Evolutionary conservation across 2,329 filamentous ascomycete genomes (phyloP), one percentile per base, ranked within the genome.

Genomic region (Fusarium tanahbumbuense): DNA sequence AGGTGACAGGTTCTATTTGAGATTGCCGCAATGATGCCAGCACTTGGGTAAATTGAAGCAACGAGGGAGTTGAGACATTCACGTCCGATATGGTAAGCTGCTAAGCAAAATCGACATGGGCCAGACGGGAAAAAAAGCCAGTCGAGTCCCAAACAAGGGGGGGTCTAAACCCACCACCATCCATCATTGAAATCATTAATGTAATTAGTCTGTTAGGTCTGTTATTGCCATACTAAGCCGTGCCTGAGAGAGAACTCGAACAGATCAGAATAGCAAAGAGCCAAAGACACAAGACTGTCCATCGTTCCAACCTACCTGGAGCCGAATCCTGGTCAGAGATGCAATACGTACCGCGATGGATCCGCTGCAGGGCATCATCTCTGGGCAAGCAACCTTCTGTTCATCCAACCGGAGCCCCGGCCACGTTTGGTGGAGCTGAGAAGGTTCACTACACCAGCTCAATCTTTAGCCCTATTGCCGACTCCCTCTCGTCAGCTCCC

Each of bases 381-480:
- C 44, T 56, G 70, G 60, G 68, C 60, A 70, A 60, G 68, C 53
- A 70, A 55, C 63, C 34, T 60, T 37, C 61, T 60, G 46, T 60
- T 58, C 68, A 74, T 73, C 68, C 71, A 71, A 72, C 66, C 63
- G 63, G 57, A 61, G 64, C 68, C 72, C 73, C 64, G 64, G 71
- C 67, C 61, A 68, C 42, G 69, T 68, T 71, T 71, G 60, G 73
- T 75, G 73, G 73, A 74, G 73, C 68, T 72, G 53, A 50, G 49
- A 27, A 52, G 34, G 42, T 47, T 68, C 55, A 67, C 47, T 61
- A 71, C 66, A 68, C 72, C 73, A 72, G 68, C 68, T 73, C 64
- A 74, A 71, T 68, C 66, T 53, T 74, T 75, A 75, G 73, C 73
- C 73, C 73, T 75, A 75, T 68, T 75, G 60, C 73, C 70, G 66